Base-by-base conservation (phyloP, 2,329 filamentous ascomycete species). In the Pezicula rhizophila region DNA sequence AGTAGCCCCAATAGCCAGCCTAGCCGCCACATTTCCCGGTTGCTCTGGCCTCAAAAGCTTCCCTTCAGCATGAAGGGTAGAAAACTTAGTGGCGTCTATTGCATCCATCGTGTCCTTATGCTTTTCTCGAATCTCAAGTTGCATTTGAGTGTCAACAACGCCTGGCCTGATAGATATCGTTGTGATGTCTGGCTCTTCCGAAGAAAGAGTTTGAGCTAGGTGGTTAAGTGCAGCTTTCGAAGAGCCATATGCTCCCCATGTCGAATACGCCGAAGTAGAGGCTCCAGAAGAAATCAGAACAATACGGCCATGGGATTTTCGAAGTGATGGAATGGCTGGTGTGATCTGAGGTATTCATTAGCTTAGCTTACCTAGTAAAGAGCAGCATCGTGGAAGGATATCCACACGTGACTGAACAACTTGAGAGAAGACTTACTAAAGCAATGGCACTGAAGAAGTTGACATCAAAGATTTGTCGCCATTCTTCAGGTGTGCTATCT, bases 121-220 rank as follows among this genome's bases (percentile, higher is more conserved):
- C 50, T 82, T 78, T 42, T 90, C 83, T 45, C 93, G 76, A 49
- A 99, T 79, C 49, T 86, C 78, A n/a, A 76, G 76, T 66, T 96
- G 91, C 91, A 96, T 96, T 45, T 85, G 85, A 0, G 91, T 96
- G 62, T 96, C 87, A 7, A 95, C 85, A 41, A 87, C 81, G 2
- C 91, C 91, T 0, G 91, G 91, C 4, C 84, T 76, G 31, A 96
- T 72, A 0, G 87, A 76, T 0, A 96, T 69, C 11, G 80, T 83
- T 0, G 79, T 87, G 40, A 96, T 81, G 12, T 83, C 75, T 1
- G 85, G 82, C 66, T 96, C 91, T 63, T 96, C 91, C 1, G 76
- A 75, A 0, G 80, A 80, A 33, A 96, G 67, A 33, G 91, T 89
- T 38, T 77, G 69, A 1, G 84, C 82, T 5, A 96, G 70, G 57